Base-by-base conservation (phyloP, 129 eudicot genomes). In the Lactuca sativa region DNA sequence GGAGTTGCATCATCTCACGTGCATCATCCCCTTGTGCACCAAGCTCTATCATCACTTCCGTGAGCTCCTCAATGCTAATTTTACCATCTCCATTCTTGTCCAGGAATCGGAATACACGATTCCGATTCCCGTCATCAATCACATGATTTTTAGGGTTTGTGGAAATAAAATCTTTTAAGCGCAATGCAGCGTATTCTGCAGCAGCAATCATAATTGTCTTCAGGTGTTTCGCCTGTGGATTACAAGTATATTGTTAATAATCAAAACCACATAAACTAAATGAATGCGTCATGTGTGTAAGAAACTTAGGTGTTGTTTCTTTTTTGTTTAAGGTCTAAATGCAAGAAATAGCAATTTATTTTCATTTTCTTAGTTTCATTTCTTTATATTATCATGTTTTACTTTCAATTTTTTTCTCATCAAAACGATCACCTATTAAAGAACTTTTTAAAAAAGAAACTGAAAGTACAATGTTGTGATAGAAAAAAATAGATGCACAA, bases 61-160 rank as follows among this genome's bases (percentile, higher is more conserved):
- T 93, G 67, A 93, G 90, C 81, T 93, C 98, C 84, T 87, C 98
- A 18, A 93, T 86, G 82, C 96, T 93, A 62, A 93, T 93, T 75
- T 86, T 93, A 67, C 98, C 98, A 74, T 93, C 98, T 75, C 96
- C 96, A 85, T 93, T 93, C 78, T 93, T 93, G 82, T 93, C 98
- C 41, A 93, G 87, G 48, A 93, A 88, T 36, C 74, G 78, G 70
- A 93, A 93, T 1, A 84, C 90, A 62, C 84, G 74, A 81, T 80
- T 80, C 68, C 84, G 74, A 81, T 80, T 80, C 68, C 86, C 81
- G 58, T 81, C 76, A 75, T 89, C 87, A 59, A 61, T 74, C 68
- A 76, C 88, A 13, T 75, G 64, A 52, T 63, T 58, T 72, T 66
- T 86, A 25, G 80, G 83, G 70, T 81, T 85, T 49, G 82, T 16